Percentiles rank a stretch among this genome's conserved stretches.
These are phyloP conservation scores for Sporothrix mexicana DNA, from an alignment of 2,329 filamentous ascomycete genomes.

Conservation along the genomic window DNA sequence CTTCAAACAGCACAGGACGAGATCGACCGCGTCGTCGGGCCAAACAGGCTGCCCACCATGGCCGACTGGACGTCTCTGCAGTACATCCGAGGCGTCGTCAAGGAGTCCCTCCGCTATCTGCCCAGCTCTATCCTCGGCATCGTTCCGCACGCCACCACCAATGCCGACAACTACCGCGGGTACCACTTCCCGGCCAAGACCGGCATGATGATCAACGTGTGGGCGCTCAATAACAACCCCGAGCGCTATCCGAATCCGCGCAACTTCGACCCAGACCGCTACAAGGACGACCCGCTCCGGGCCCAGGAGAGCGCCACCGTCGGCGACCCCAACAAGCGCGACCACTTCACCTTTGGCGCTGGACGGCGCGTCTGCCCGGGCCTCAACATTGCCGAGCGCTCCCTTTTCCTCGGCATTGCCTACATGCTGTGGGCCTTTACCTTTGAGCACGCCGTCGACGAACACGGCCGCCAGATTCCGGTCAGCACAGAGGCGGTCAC, in stretches of 20 bases:
- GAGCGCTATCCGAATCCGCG: slow-evolving; percentile 39
- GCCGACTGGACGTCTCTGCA: too few species aligned
- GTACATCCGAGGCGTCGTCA: too few species aligned
- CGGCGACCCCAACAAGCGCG: slow-evolving; percentile 46
- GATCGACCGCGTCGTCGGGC: too few species aligned
- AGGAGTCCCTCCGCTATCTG: slow-evolving; percentile 47
- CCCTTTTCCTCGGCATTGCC: slow-evolving; percentile 54
- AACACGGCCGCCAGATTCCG: too few species aligned
- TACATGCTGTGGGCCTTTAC: slow-evolving; percentile 53
- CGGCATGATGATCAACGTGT: too few species aligned
- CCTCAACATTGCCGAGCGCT: slow-evolving; percentile 58
- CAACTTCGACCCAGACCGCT: slow-evolving; percentile 36
- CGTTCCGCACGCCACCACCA: slow-evolving; percentile 54
- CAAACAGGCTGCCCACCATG: too few species aligned
- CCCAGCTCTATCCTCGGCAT: slow-evolving; percentile 51
- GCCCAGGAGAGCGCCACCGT: background rate
- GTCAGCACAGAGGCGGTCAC: too few species aligned
- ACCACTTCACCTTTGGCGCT: slow-evolving; percentile 61
- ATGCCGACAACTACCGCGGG: slow-evolving; percentile 32
- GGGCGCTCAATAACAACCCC: slow-evolving; percentile 36
- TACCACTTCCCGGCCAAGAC: too few species aligned
- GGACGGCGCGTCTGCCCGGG: slow-evolving; percentile 64
- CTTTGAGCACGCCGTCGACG: slow-evolving; percentile 38
- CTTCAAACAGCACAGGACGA: too few species aligned
- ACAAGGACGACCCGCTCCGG: background rate